phyloP scores from a whole-genome alignment of 805 yeast genomes.

The Monosporozyma servazzii region DNA sequence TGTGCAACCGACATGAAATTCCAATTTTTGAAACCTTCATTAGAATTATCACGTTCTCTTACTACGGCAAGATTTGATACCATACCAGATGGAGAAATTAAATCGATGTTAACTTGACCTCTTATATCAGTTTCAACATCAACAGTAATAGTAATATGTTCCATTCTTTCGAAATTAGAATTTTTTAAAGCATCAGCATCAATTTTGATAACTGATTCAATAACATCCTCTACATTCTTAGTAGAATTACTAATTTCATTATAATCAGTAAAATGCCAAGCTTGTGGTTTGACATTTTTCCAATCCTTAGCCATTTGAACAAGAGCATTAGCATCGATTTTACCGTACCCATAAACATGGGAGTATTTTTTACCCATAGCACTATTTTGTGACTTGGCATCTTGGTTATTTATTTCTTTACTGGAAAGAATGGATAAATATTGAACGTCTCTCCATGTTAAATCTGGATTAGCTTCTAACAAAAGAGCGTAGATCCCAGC shows the following conservation, averaged over 20 bases:
- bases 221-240: slow-evolving; percentile 15
- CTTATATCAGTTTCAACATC: slow-evolving; percentile 55
- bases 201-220: slow-evolving; percentile 38
- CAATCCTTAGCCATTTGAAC: slow-evolving; percentile 66
- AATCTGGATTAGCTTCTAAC: slow-evolving; percentile 70
- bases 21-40: slow-evolving; percentile 68
- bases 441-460: slow-evolving; percentile 95
- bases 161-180: slow-evolving; percentile 61
- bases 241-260: slow-evolving; percentile 27
- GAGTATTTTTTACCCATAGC: slow-evolving; percentile 64
- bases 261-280: slow-evolving; percentile 57
- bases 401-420: slow-evolving; percentile 53
- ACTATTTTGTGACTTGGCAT: slow-evolving; percentile 66
- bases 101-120: slow-evolving; percentile 58
- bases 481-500: slow-evolving; percentile 90
- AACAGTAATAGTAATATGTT: slow-evolving; percentile 79
- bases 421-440: slow-evolving; percentile 69
- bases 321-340: slow-evolving; percentile 69
- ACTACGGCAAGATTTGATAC: slow-evolving; percentile 63
- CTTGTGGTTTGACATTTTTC: slow-evolving; percentile 84
- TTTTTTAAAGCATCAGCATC: slow-evolving; percentile 39
- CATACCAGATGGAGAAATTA: slow-evolving; percentile 70
- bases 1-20: slow-evolving; percentile 96
- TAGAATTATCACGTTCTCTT: slow-evolving; percentile 49
- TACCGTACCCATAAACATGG: slow-evolving; percentile 87